A percentile compares a stretch with the other conserved stretches of the same genome.
phyloP scores from a whole-genome alignment of 1,284 basidiomycete genomes.

The Termitomyces sp. region DNA sequence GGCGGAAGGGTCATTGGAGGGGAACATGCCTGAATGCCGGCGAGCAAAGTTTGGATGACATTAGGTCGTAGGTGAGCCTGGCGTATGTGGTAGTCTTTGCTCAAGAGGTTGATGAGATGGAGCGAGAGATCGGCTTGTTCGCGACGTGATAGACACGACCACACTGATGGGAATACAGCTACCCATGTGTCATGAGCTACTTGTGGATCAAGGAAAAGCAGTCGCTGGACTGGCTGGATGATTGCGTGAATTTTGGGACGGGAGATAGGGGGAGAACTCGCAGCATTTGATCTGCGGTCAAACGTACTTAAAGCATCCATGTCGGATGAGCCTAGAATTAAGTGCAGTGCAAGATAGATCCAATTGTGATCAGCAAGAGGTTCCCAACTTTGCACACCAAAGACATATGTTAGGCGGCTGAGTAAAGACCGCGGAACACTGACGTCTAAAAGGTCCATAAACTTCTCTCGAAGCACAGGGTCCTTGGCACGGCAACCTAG shows the following conservation, averaged over 20 bases:
- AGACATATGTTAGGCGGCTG: constrained; percentile 84
- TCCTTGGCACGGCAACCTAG: constrained; percentile 89
- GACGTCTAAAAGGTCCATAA: constrained; percentile 88
- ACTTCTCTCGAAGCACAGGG: constrained; percentile 74
- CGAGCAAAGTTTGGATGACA: constrained; percentile 88
- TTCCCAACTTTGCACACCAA: constrained; percentile 97
- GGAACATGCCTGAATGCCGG: constrained; percentile 79
- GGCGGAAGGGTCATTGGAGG: constrained; percentile 90
- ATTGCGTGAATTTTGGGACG: constrained; percentile 56
- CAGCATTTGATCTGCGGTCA: constrained; percentile 30
- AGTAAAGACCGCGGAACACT: constrained; percentile 84
- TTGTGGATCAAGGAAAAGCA: constrained; percentile 78
- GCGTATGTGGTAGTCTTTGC: constrained; percentile 90
- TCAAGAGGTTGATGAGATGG: constrained; percentile 86
- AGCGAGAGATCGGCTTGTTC: constrained; percentile 90
- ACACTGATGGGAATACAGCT: constrained; percentile 86
- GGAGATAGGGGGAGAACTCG: constrained; percentile 32
- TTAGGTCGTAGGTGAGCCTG: constrained; percentile 93
- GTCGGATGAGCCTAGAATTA: constrained; percentile 84
- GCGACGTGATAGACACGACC: constrained; percentile 80
- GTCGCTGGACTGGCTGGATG: constrained; percentile 74
- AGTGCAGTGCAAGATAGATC: constrained; percentile 89
- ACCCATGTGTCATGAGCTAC: constrained; percentile 86
- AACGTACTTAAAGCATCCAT: constrained; percentile 45
- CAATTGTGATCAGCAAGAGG: constrained; percentile 90